Base-by-base conservation (phyloP, 140 eudicot species). In the Flaveria floridana region DNA sequence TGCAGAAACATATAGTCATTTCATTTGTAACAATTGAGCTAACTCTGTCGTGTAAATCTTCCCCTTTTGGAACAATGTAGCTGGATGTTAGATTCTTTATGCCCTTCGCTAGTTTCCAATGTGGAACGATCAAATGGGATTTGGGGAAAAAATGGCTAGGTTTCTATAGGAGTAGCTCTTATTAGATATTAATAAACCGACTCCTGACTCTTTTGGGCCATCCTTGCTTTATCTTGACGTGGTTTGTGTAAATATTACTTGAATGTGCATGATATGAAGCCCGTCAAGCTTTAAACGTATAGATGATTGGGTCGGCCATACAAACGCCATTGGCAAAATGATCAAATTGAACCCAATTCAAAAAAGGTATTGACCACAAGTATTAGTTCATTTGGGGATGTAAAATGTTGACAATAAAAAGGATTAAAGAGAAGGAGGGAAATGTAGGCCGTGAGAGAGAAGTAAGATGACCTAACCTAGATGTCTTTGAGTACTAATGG, bases 1-100 rank as follows among this genome's bases (percentile, higher is more conserved):
- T 48, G 13, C 7, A 7, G 11, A 34, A 75, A 75, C 42, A 6
- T 3, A 34, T 65, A 20, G 73, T 65, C 25, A 30, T 14, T 37
- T 65, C 26, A 20, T 76, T 37, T 34, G 79, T 52, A 73, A 72
- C 41, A n/a, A 16, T 65, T 15, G 44, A 74, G 72, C 48, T 74
- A 67, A 47, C 16, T 34, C 30, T 66, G 56, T 46, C 34, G 30
- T 67, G 71, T 56, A 25, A 23, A 53, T 71, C 28, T 71, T 50
- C 37, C 30, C 28, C 7, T 62, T 78, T 41, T 71, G 58, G 41
- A 48, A 65, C 70, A 80, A 68, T 74, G 84, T 67, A 74, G 57
- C 16, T 74, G 50, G 80, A 67, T 66, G 63, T 23, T 73, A 18
- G 11, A 66, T 2, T 68, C 34, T 55, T 53, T 65, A 25, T 65